Base-by-base conservation (phyloP, 768 basidiomycete species). In the Hortiboletus campestris region DNA sequence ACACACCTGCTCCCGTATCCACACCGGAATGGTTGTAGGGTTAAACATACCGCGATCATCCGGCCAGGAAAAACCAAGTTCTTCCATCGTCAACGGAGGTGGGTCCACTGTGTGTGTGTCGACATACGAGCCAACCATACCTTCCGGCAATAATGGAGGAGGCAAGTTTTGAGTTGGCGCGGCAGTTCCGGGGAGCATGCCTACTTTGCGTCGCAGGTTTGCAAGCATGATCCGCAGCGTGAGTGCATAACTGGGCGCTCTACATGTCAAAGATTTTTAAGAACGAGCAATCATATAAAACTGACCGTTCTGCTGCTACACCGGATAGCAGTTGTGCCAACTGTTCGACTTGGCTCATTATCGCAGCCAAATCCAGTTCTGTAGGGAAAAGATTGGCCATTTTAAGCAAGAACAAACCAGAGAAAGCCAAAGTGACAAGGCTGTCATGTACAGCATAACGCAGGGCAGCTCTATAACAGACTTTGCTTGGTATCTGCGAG, bases 181-280 rank as follows among this genome's bases (percentile, higher is more conserved):
- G 59, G 65, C 70, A 29, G 78, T 72, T 12, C 79, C 82, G 43
- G 78, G 78, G 13, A 72, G 70, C 58, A 91, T 75, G 6, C 91
- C 91, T 40, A 94, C 81, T 74, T 94, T 96, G 56, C 94, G 87
- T 43, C 92, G 85, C 55, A 96, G 80, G 72, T 91, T 93, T 46
- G 92, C 88, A 49, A 97, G 81, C 94, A 96, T 95, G 65, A 97
- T 88, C 50, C 94, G 88, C 25, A 98, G 77, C 6, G 94, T 91
- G 36, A 95, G 76, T 2, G 94, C 93, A 68, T 97, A 96, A 44
- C 89, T 91, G 51, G 25, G 43, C n/a, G 12, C 19, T 46, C 48
- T 20, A 14, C 12, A 19, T 14, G 47, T 69, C 39, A 69, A 59
- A 41, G 53, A 53, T 32, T 17, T 4, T 28, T 13, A 53, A 29